Evolutionary conservation across 495 filamentous ascomycete species (phyloP), one percentile per base, ranked within the genome.

Genomic region (Daldinia loculata): DNA sequence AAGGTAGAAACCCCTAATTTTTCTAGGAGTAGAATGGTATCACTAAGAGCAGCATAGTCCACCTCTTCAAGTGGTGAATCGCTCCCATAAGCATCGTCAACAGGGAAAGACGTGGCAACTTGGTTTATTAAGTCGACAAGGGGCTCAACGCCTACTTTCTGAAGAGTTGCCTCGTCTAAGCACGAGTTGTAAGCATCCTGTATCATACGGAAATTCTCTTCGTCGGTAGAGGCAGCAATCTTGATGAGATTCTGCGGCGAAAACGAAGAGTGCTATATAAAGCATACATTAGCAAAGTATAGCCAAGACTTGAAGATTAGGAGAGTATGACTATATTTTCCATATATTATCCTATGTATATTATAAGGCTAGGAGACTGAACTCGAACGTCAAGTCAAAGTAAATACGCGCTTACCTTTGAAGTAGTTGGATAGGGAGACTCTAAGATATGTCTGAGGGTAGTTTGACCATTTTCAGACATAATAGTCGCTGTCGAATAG

Each of bases 181-280:
- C 90, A 93, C 56, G 90, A 86, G 70, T 86, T 76, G 57, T 92
- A 93, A 27, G 83, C 85, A 52, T 81, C 75, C 67, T 89, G 86
- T 62, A 93, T 70, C 80, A 90, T 91, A 52, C 87, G 73, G 74
- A 92, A 92, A 63, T 91, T 93, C 7, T 86, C 77, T 50, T 85
- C 78, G 69, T 92, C 89, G 12, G 77, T 67, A 9, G 76, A 71
- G 11, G 71, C 62, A 34, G 63, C 67, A 8, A 82, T 67, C 52
- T 70, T 69, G 43, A 75, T 63, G 9, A 85, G 76, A 55, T 78
- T 73, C 60, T 70, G 74, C 24, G 82, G 81, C 52, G 81, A 85
- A 63, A 84, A 84, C 43, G 70, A 69, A 22, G 83, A 85, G 63
- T 85, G 83, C 75, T 80, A 51, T 80, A 51, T 4, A 30, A 36